Percentiles rank a stretch among this genome's conserved stretches.
Evolutionary conservation across 371 early-diverging fungal genomes (phyloP).

Genomic region (Coemansia sp.): DNA sequence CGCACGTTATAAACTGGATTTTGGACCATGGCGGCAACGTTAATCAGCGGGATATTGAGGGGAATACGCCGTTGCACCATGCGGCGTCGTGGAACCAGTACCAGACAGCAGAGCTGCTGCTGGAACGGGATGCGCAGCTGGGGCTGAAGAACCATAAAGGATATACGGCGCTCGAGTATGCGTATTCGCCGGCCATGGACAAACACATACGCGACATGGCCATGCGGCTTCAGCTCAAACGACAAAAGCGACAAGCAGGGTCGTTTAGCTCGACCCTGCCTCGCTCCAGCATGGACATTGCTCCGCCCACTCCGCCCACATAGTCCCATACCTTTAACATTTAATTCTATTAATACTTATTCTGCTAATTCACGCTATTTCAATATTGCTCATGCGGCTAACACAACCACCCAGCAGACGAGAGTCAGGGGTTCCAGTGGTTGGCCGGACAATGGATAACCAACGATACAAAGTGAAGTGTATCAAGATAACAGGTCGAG

Average conservation of each 20-base stretch:
- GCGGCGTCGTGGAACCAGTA: conserved; percentile 47
- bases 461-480: no score
- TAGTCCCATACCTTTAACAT: no score
- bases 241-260: conserved; percentile 23
- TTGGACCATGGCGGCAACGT: conserved; percentile 49
- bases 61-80: conserved; percentile 50
- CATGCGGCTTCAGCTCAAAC: conserved; percentile 31
- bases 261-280: conserved; percentile 14
- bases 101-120: conserved; percentile 26
- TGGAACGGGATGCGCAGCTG: conserved; percentile 43
- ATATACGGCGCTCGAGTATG: conserved; percentile 41
- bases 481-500: no score
- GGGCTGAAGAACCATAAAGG: conserved; percentile 36
- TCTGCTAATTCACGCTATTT: no score
- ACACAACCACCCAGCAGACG: no score
- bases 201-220: conserved; percentile 43
- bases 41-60: conserved; percentile 48
- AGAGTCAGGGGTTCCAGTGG: no score
- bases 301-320: conserved; percentile 11
- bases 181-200: conserved; percentile 39
- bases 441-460: no score
- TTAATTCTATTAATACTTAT: no score
- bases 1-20: conserved; percentile 41
- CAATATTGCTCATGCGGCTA: no score
- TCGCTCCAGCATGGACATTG: conserved; percentile 15